phyloP scores from a whole-genome alignment of 306 rosid genomes.

The Purshia tridentata region DNA sequence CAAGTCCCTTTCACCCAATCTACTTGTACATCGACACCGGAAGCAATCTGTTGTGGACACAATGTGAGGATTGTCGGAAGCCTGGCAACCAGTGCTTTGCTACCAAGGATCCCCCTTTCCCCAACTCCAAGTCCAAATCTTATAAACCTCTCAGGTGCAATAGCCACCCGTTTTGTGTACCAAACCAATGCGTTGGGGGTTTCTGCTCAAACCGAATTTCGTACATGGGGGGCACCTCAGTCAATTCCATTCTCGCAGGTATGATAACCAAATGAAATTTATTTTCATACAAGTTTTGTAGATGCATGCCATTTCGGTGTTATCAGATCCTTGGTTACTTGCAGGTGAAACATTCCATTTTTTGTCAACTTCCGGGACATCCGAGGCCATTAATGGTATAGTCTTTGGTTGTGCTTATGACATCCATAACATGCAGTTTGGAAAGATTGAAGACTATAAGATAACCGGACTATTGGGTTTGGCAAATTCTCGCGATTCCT shows the following conservation, averaged over 20 bases:
- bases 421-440: not conserved
- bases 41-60: not conserved
- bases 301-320: no score
- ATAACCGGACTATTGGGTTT: not conserved
- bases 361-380: not conserved
- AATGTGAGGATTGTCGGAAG: not conserved
- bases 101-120: not conserved
- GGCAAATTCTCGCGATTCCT: not conserved
- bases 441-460: not conserved
- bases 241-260: not conserved
- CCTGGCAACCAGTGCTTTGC: not conserved
- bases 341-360: not conserved
- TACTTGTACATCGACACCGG: not conserved
- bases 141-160: not conserved
- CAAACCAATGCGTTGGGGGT: not conserved
- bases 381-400: not conserved
- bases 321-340: not conserved
- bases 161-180: not conserved
- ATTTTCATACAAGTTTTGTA: no score
- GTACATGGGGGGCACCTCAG: not conserved
- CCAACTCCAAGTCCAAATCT: slow-evolving; percentile 2
- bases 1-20: not conserved
- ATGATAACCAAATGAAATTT: not conserved
- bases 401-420: slow-evolving; percentile 1
- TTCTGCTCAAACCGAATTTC: not conserved